These are phyloP conservation scores for Sarocladium strictum DNA, from an alignment of 2,329 filamentous ascomycete genomes.

Conservation along the genomic window DNA sequence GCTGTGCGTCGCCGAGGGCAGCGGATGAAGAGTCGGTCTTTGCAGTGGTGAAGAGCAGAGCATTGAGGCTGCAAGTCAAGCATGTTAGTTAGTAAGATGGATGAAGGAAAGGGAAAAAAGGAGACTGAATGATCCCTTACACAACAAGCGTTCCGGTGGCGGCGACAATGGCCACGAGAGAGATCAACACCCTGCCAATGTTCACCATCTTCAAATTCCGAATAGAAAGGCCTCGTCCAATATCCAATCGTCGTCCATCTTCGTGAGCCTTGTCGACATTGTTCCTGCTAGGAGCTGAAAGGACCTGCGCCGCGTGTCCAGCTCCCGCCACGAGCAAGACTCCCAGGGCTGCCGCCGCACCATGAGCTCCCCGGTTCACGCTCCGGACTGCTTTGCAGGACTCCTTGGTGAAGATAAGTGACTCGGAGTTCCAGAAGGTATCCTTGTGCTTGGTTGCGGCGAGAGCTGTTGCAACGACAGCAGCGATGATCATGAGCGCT, in stretches of 20 bases:
- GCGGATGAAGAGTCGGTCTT: conserved; percentile 16
- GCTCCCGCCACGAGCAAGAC: conserved; percentile 40
- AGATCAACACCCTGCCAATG: conserved; percentile 31
- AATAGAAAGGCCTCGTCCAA: conserved; percentile 43
- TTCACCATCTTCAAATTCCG: conserved; percentile 42
- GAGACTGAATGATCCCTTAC: conserved; percentile 24
- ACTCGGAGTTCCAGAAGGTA: conserved; percentile 23
- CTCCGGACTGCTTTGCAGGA: conserved; percentile 28
- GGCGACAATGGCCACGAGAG: conserved; percentile 31
- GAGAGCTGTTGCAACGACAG: conserved; percentile 28
- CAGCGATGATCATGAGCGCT: conserved; percentile 32
- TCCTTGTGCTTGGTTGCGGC: conserved; percentile 13
- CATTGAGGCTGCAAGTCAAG: conserved; percentile 39
- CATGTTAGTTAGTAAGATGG: background rate
- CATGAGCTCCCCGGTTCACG: conserved; percentile 36
- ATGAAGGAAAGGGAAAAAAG: background rate
- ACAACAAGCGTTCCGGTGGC: conserved; percentile 44
- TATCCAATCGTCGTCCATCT: conserved; percentile 42
- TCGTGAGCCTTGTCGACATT: conserved; percentile 43
- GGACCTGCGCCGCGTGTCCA: conserved; percentile 49
- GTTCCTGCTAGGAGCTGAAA: conserved; percentile 44
- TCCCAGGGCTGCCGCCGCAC: conserved; percentile 36
- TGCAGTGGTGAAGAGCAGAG: conserved; percentile 39
- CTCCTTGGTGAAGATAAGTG: conserved; percentile 34
- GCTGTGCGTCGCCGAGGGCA: conserved; percentile 10